These are phyloP conservation scores for Fusarium hostae DNA, from an alignment of 2,329 filamentous ascomycete species.

Conservation along the genomic window DNA sequence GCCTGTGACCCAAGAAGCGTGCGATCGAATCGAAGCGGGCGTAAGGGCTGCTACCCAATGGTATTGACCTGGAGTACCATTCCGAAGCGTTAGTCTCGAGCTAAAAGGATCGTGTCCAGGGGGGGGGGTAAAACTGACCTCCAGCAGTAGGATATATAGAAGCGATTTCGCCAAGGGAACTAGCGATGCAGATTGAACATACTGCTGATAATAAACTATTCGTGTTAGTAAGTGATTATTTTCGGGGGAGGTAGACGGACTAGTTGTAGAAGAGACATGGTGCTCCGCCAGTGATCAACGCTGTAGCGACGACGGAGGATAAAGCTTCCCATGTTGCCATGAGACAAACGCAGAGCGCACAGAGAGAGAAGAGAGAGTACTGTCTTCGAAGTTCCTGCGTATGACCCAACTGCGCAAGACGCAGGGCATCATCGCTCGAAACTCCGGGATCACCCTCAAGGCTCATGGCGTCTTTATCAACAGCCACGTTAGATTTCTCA, in stretches of 20 bases:
- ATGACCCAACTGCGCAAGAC: constrained; percentile 46
- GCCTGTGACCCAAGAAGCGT: constrained; percentile 21
- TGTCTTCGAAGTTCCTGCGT: constrained; percentile 45
- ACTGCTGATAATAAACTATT: constrained; percentile 23
- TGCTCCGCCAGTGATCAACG: constrained; percentile 57
- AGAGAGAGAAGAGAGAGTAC: constrained; percentile 58
- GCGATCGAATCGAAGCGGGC: constrained; percentile 14
- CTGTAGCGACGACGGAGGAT: constrained; percentile 57
- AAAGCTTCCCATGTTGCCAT: constrained; percentile 65
- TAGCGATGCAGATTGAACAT: constrained; percentile 30
- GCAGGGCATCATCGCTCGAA: constrained; percentile 24
- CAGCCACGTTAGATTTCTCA: background rate
- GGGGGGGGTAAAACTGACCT: background rate
- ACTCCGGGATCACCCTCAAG: background rate
- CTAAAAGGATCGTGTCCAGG: accelerated
- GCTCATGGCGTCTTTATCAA: constrained; percentile 13
- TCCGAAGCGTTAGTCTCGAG: background rate
- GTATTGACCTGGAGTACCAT: constrained; percentile 23
- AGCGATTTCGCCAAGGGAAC: constrained; percentile 32
- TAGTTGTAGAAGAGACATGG: constrained; percentile 56
- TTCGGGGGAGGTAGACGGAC: background rate
- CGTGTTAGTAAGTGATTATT: accelerated
- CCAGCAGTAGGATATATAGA: constrained; percentile 38
- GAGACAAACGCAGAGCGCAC: constrained; percentile 57
- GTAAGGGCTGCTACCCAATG: constrained; percentile 38